Base-by-base conservation (phyloP, 2,329 filamentous ascomycete genomes). In the Calonectria fujianensis region DNA sequence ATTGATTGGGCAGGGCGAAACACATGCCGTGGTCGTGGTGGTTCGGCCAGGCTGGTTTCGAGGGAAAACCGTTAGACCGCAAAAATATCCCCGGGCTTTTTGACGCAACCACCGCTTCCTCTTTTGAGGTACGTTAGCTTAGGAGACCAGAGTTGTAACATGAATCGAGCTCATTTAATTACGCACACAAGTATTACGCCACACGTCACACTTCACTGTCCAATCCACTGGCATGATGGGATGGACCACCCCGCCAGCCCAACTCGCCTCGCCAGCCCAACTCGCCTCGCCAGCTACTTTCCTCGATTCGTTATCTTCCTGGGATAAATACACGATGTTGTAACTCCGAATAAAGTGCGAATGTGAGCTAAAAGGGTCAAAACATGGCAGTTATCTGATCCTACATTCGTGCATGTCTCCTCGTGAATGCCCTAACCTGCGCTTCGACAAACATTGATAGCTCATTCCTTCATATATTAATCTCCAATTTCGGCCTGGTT, bases 121-220 rank as follows among this genome's bases (percentile, higher is more conserved):
- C 70, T 67, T 13, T 67, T 67, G 70, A 72, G 63, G 70, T 72
- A 72, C 67, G 70, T 72, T 67, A 72, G 70, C 51, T 54, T 72
- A 67, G 70, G 69, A 66, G 59, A 65, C 24, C 48, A 54, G 70
- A 59, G 50, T 67, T 67, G 52, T 50, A 59, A 50, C 70, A 59
- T 39, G 68, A 72, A 72, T 72, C 51, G 69, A 70, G 24, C 70
- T 72, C 63, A 67, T 72, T 67, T 72, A 57, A 72, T 72, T 65
- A 72, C 57, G 51, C 59, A 59, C 50, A 31, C 37, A 67, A 72
- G 63, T n/a, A 35, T 45, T 35, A 35, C 35, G 45, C 45, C 32
- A 37, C 29, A 18, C 66, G 35, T 45, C 29, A 24, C 52, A 20
- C 52, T 48, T 35, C 31, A 32, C 52, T 24, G 27, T 31, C 20